A percentile compares a stretch with the other conserved stretches of the same genome.
Conservation (phyloP, 2,329 filamentous ascomycete genomes). For the Talaromyces sp. region DNA sequence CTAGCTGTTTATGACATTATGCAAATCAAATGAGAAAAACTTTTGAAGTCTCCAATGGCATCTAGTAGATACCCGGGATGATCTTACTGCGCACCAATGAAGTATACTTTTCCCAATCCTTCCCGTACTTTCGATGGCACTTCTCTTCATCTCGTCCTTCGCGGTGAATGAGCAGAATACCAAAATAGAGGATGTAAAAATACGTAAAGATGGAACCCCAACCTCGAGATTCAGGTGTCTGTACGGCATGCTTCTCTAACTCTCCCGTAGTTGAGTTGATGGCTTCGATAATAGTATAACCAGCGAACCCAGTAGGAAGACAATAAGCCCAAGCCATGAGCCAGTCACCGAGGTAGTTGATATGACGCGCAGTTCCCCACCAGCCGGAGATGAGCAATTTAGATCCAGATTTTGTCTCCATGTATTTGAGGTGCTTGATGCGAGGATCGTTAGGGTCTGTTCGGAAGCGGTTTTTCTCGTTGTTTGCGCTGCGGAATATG, state of each 20-base stretch:
- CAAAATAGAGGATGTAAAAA: conserved; percentile 93
- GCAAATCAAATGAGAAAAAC: neutral
- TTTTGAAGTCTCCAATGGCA: neutral
- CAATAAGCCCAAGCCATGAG: conserved; percentile 88
- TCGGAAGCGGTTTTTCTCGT: conserved; percentile 91
- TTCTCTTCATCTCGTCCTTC: conserved; percentile 87
- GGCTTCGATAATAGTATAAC: conserved; percentile 64
- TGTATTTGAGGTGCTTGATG: conserved; percentile 76
- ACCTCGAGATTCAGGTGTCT: conserved; percentile 69
- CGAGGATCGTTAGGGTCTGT: conserved; percentile 77
- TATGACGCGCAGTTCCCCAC: conserved; percentile 89
- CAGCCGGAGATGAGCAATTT: conserved; percentile 80
- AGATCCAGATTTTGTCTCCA: conserved; percentile 78
- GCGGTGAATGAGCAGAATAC: conserved; percentile 77
- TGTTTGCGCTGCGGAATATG: conserved; percentile 92
- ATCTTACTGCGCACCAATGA: conserved; percentile 77
- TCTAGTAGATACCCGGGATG: conserved; percentile 76
- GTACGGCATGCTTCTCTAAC: conserved; percentile 68
- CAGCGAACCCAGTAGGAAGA: conserved; percentile 78
- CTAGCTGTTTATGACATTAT: neutral
- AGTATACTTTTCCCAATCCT: conserved; percentile 88
- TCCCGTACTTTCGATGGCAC: conserved; percentile 85
- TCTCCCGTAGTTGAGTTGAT: conserved; percentile 52
- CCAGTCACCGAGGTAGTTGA: conserved; percentile 97
- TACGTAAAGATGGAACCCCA: conserved; percentile 89